Conservation (phyloP, 352 stramenopile genomes). For the Globisporangium heterothallicum region DNA sequence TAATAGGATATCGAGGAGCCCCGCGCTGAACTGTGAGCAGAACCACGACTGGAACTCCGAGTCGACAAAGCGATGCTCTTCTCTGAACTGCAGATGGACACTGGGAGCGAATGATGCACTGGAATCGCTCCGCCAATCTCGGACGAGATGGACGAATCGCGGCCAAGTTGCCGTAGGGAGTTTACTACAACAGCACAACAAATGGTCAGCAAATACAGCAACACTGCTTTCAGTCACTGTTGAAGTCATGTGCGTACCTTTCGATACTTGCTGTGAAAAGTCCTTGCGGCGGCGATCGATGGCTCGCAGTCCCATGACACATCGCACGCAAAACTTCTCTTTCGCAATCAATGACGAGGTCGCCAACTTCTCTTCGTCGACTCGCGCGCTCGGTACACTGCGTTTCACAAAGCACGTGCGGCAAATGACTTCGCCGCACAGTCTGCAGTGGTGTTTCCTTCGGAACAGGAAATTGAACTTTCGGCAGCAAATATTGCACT, state of each 20-base stretch:
- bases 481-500: slow-evolving; percentile 20
- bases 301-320: slow-evolving; percentile 35
- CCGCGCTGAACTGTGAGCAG: neutral
- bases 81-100: slow-evolving; percentile 6
- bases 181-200: slow-evolving; percentile 5
- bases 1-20: slow-evolving; percentile 17
- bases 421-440: slow-evolving; percentile 50
- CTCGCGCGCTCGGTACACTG: slow-evolving; percentile 15
- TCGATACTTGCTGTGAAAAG: slow-evolving; percentile 28
- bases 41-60: neutral
- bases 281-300: slow-evolving; percentile 29
- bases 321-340: slow-evolving; percentile 57
- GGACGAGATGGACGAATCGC: slow-evolving; percentile 19
- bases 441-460: slow-evolving; percentile 39
- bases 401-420: slow-evolving; percentile 44
- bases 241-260: slow-evolving; percentile 12
- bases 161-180: slow-evolving; percentile 12
- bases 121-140: slow-evolving; percentile 7
- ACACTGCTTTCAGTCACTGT: too few relatives aligned
- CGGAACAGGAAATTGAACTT: slow-evolving; percentile 21
- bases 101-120: slow-evolving; percentile 1
- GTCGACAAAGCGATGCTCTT: slow-evolving; percentile 6
- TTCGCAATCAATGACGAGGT: slow-evolving; percentile 16
- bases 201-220: neutral
- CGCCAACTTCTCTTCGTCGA: neutral